Percentiles rank a stretch among this genome's conserved stretches.
Evolutionary conservation across 352 stramenopile genomes (phyloP).

Genomic region (Phytopythium kandeliae): DNA sequence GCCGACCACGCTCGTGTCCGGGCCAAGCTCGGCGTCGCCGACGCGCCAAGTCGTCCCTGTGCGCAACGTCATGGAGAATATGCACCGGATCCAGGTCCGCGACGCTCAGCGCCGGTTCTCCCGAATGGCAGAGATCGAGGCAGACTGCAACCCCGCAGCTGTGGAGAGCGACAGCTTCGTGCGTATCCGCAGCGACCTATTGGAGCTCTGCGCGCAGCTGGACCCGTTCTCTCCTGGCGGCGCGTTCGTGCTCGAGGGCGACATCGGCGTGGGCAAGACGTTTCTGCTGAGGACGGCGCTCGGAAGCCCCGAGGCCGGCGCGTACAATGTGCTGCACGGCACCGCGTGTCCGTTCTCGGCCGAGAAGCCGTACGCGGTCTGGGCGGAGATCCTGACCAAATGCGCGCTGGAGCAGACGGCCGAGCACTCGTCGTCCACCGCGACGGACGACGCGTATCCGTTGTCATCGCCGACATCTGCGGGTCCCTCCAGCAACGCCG

Average conservation of each 20-base stretch:
- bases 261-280: constrained; percentile 83
- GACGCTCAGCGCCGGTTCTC: constrained; percentile 67
- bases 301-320: constrained; percentile 31
- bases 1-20: not conserved
- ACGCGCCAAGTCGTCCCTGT: constrained; percentile 34
- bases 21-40: not conserved
- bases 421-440: constrained; percentile 1
- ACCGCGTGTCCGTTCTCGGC: constrained; percentile 71
- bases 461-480: not conserved
- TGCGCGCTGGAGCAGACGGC: constrained; percentile 30
- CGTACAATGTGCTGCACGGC: constrained; percentile 57
- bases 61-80: constrained; percentile 79
- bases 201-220: constrained; percentile 61
- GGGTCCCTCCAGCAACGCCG: not conserved
- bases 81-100: constrained; percentile 83
- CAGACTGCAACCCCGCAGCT: constrained; percentile 31
- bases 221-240: constrained; percentile 61
- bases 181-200: constrained; percentile 36
- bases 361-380: constrained; percentile 77
- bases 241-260: constrained; percentile 73
- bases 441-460: not conserved
- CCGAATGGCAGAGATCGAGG: constrained; percentile 39
- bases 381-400: constrained; percentile 72
- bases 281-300: constrained; percentile 65
- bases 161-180: constrained; percentile 64